phyloP scores from a whole-genome alignment of 441 rosid species.

The Adansonia grandidieri region DNA sequence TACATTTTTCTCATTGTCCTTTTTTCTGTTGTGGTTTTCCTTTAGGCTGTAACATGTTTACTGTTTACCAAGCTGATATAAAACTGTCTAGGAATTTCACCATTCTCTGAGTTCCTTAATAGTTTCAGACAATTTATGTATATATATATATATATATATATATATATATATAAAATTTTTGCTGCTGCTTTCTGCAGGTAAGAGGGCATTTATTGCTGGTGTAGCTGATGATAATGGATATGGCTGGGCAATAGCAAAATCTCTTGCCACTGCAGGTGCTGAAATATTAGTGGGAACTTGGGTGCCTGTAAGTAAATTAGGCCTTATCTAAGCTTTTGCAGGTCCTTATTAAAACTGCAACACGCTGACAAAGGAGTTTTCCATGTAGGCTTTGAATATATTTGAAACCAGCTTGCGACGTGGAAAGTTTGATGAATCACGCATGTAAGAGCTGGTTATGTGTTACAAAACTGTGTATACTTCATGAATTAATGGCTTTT shows the following conservation, averaged over 20 bases:
- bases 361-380: slow-evolving; percentile 15
- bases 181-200: slow-evolving; percentile 49
- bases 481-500: not conserved
- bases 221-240: slow-evolving; percentile 97
- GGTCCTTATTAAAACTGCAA: not conserved
- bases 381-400: slow-evolving; percentile 73
- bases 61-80: not conserved
- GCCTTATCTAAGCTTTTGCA: slow-evolving; percentile 1
- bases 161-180: no score
- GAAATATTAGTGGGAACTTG: slow-evolving; percentile 96
- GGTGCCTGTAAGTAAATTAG: slow-evolving; percentile 81
- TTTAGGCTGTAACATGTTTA: not conserved
- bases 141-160: no score
- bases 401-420: slow-evolving; percentile 80
- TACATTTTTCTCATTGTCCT: not conserved
- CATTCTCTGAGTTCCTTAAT: not conserved
- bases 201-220: slow-evolving; percentile 95
- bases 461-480: slow-evolving; percentile 13
- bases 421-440: slow-evolving; percentile 80
- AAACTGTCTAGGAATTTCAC: not conserved
- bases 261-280: slow-evolving; percentile 99
- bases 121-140: not conserved
- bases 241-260: slow-evolving; percentile 98
- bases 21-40: not conserved
- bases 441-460: slow-evolving; percentile 56